A percentile compares a stretch with the other conserved stretches of the same genome.
These are phyloP conservation scores for Physcia stellaris DNA, from an alignment of 495 filamentous ascomycete genomes.

Conservation along the genomic window DNA sequence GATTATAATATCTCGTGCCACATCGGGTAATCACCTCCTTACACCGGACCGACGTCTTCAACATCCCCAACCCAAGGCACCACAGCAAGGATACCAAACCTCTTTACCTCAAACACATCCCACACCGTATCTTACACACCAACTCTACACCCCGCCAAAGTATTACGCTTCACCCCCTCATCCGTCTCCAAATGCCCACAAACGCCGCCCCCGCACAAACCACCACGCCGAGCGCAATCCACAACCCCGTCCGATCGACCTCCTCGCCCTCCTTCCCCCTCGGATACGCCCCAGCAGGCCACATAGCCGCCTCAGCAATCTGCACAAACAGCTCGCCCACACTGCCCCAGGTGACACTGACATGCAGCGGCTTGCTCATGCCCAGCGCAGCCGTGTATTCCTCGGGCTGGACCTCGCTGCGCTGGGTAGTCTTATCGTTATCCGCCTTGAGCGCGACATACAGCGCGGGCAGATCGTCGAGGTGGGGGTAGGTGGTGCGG, in stretches of 20 bases:
- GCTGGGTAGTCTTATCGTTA: constrained; percentile 83
- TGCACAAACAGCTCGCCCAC: constrained; percentile 85
- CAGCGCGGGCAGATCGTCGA: constrained; percentile 76
- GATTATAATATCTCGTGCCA: too few relatives aligned
- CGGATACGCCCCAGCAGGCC: constrained; percentile 76
- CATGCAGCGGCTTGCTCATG: constrained; percentile 71
- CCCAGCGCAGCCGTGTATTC: constrained; percentile 75
- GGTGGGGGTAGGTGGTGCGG: constrained; percentile 59
- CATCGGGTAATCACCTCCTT: too few relatives aligned
- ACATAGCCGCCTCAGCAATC: constrained; percentile 80
- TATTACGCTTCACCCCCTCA: constrained; percentile 18
- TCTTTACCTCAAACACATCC: too few relatives aligned
- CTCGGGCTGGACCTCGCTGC: constrained; percentile 82
- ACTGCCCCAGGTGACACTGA: constrained; percentile 80
- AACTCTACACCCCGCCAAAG: neutral
- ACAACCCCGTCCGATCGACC: constrained; percentile 67
- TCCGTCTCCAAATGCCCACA: constrained; percentile 57
- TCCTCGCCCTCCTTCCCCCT: constrained; percentile 71
- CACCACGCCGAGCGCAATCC: constrained; percentile 71
- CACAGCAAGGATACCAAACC: too few relatives aligned
- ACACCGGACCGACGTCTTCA: too few relatives aligned
- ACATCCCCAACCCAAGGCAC: too few relatives aligned
- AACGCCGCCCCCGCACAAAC: constrained; percentile 70
- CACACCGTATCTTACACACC: neutral
- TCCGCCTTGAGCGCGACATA: constrained; percentile 92